Evolutionary conservation across 108 stramenopile genomes (phyloP).

Genomic region (Pseudonitzschia delicatissima): DNA sequence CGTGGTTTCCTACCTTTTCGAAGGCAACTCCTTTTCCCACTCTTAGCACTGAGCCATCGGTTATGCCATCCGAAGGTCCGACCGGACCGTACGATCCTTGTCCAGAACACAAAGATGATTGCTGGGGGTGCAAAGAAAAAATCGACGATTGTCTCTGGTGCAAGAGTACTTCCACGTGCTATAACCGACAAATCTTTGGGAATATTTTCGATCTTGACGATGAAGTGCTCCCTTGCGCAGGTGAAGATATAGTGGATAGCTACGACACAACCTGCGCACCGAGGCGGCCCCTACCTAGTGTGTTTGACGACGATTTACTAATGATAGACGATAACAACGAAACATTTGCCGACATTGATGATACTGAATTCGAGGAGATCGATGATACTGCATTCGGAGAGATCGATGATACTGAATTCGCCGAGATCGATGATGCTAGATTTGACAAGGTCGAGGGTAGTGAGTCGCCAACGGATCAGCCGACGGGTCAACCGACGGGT

Average conservation of each 20-base stretch:
- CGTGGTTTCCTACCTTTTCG: not conserved
- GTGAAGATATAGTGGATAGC: not conserved
- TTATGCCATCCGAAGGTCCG: not conserved
- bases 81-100: not conserved
- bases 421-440: too few relatives aligned
- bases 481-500: not conserved
- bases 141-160: not conserved
- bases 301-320: not conserved
- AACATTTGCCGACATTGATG: not conserved
- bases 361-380: not conserved
- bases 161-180: not conserved
- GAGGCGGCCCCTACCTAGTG: not conserved
- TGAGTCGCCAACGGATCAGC: not conserved
- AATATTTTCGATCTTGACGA: conserved; percentile 1
- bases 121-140: not conserved
- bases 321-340: not conserved
- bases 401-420: too few relatives aligned
- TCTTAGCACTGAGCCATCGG: not conserved
- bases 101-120: not conserved
- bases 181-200: not conserved
- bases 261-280: conserved; percentile 1
- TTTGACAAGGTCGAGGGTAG: too few relatives aligned
- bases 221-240: not conserved
- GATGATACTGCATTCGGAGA: not conserved
- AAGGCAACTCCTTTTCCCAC: not conserved